Evolutionary conservation across 108 stramenopile species (phyloP), one percentile per base, ranked within the genome.

Genomic region (Seminavis robusta): DNA sequence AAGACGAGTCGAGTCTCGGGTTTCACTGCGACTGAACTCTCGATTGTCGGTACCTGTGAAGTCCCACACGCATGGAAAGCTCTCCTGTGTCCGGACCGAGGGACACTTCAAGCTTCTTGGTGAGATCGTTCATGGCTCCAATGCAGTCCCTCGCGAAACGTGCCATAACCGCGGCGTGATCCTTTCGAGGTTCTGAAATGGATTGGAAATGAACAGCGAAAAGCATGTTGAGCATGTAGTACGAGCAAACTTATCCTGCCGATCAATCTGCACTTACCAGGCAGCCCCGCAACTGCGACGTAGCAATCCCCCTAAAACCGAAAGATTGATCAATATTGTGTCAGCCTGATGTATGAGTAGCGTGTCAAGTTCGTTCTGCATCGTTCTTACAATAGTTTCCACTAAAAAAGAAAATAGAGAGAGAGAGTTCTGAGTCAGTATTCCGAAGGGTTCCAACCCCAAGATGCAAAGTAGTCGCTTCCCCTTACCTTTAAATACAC

Each of bases 401-500:
- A 79, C 39, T 33, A n/a, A n/a, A n/a, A n/a, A n/a, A n/a, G n/a
- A n/a, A n/a, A n/a, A n/a, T n/a, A n/a, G n/a, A n/a, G n/a, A n/a
- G n/a, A n/a, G n/a, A n/a, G n/a, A n/a, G n/a, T n/a, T n/a, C n/a
- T n/a, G n/a, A n/a, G n/a, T n/a, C n/a, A n/a, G n/a, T n/a, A n/a
- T n/a, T n/a, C n/a, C n/a, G n/a, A n/a, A n/a, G n/a, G n/a, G n/a
- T n/a, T n/a, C n/a, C n/a, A n/a, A n/a, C n/a, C n/a, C n/a, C n/a
- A n/a, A n/a, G n/a, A n/a, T n/a, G n/a, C n/a, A n/a, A n/a, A n/a
- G n/a, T n/a, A n/a, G n/a, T n/a, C n/a, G n/a, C n/a, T n/a, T n/a
- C n/a, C n/a, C n/a, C n/a, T n/a, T n/a, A n/a, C n/a, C n/a, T n/a
- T 77, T 81, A 69, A 73, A 81, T 1, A 81, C 76, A 21, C 47